phyloP scores from a whole-genome alignment of 2,329 filamentous ascomycete species.

The Sporothrix pseudoabietina region DNA sequence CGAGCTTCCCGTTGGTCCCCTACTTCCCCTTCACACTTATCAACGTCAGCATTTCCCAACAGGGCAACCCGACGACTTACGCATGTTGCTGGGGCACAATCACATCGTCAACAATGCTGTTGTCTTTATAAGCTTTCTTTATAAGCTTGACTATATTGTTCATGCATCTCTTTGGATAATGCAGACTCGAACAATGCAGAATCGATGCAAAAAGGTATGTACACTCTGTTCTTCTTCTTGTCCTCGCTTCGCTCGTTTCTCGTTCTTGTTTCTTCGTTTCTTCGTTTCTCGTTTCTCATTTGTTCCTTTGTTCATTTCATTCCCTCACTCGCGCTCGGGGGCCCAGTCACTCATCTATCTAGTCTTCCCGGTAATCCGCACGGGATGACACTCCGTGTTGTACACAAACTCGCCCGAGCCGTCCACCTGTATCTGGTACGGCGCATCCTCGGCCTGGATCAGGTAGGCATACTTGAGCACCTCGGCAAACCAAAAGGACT shows the following conservation, averaged over 20 bases:
- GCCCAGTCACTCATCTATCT: not conserved
- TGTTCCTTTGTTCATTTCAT: not conserved
- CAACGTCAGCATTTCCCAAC: not conserved
- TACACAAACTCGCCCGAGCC: constrained; percentile 53
- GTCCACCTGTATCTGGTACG: constrained; percentile 52
- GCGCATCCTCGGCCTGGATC: constrained; percentile 64
- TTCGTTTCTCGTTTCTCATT: not conserved
- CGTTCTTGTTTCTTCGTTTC: not conserved
- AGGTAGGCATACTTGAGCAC: constrained; percentile 83
- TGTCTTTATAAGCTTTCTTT: not conserved
- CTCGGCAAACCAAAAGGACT: constrained; percentile 88
- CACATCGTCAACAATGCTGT: not conserved
- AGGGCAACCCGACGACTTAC: not conserved
- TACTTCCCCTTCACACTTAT: not conserved
- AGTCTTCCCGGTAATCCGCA: constrained; percentile 26
- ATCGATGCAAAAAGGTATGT: constrained; percentile 1
- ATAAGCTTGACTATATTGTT: not conserved
- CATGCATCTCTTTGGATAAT: constrained; percentile 4
- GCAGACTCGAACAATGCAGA: not conserved
- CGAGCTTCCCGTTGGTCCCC: constrained; percentile 6
- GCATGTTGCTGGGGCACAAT: too few relatives aligned
- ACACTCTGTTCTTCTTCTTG: not conserved
- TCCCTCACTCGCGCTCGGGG: not conserved
- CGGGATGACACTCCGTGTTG: constrained; percentile 54
- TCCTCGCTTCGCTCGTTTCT: not conserved